These are phyloP conservation scores for Phialemoniopsis sp. DNA, from an alignment of 2,329 filamentous ascomycete species.

Conservation along the genomic window DNA sequence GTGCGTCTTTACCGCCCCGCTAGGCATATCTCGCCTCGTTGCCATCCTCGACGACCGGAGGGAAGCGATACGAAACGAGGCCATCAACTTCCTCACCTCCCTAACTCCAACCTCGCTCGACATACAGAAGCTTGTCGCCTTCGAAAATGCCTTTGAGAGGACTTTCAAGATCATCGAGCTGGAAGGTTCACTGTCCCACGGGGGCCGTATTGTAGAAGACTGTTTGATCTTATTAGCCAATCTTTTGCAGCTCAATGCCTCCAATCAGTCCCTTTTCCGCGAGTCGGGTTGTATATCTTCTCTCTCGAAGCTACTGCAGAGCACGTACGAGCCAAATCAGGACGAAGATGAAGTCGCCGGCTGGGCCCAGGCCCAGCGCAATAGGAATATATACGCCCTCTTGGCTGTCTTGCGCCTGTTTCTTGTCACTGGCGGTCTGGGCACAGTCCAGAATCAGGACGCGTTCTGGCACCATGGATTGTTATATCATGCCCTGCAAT, in stretches of 20 bases:
- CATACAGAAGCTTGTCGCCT: conserved; percentile 91
- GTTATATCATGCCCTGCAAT: conserved; percentile 72
- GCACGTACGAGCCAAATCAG: conserved; percentile 48
- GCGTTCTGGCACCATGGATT: conserved; percentile 83
- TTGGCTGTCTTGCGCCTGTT: conserved; percentile 85
- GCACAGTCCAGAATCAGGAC: conserved; percentile 77
- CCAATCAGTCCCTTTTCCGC: conserved; percentile 90
- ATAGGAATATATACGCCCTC: conserved; percentile 89
- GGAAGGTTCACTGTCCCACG: conserved; percentile 79
- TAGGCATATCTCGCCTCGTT: conserved; percentile 85
- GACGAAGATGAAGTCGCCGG: conserved; percentile 58
- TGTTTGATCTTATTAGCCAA: conserved; percentile 89
- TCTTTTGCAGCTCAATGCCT: conserved; percentile 77
- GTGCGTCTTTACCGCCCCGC: conserved; percentile 82
- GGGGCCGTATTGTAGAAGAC: conserved; percentile 86
- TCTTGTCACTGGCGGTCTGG: conserved; percentile 72
- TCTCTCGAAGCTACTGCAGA: conserved; percentile 64
- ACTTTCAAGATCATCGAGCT: conserved; percentile 76
- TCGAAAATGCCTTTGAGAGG: conserved; percentile 88
- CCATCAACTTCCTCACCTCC: conserved; percentile 79
- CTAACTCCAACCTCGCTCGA: conserved; percentile 83
- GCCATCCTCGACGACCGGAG: conserved; percentile 77
- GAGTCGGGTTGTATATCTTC: conserved; percentile 80
- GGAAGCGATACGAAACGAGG: conserved; percentile 86
- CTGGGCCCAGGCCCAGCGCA: conserved; percentile 74